Percentiles rank a stretch among this genome's conserved stretches.
Evolutionary conservation across 306 rosid species (phyloP).

Genomic region (Fragaria nilgerrensis): DNA sequence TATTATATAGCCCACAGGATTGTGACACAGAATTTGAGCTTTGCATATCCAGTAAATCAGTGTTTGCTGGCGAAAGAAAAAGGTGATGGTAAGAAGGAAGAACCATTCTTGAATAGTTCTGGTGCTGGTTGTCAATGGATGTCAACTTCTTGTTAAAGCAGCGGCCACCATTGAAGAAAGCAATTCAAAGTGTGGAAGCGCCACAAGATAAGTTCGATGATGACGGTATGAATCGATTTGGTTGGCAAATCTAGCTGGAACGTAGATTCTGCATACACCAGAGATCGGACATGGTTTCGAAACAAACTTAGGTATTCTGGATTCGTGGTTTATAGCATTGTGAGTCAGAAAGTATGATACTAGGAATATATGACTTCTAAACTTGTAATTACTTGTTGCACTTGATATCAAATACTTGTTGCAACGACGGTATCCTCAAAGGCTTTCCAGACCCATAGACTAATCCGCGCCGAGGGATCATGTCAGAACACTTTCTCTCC

Average conservation of each 20-base stretch:
- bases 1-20: background rate
- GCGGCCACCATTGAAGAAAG: constrained; percentile 1
- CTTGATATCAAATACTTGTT: background rate
- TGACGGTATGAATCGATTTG: background rate
- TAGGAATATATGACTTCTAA: background rate
- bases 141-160: constrained; percentile 3
- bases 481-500: too few species aligned
- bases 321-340: background rate
- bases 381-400: background rate
- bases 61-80: background rate
- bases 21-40: background rate
- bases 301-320: background rate
- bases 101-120: background rate
- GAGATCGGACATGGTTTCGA: background rate
- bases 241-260: background rate
- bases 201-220: background rate
- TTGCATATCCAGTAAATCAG: background rate
- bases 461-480: too few species aligned
- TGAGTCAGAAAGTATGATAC: background rate
- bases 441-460: too few species aligned
- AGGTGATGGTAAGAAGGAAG: background rate
- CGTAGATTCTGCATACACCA: background rate
- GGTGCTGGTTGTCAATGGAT: background rate
- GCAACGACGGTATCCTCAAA: too few species aligned
- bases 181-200: background rate